Conservation (phyloP, 2,329 filamentous ascomycete genomes). For the Raffaelea ambrosiae region DNA sequence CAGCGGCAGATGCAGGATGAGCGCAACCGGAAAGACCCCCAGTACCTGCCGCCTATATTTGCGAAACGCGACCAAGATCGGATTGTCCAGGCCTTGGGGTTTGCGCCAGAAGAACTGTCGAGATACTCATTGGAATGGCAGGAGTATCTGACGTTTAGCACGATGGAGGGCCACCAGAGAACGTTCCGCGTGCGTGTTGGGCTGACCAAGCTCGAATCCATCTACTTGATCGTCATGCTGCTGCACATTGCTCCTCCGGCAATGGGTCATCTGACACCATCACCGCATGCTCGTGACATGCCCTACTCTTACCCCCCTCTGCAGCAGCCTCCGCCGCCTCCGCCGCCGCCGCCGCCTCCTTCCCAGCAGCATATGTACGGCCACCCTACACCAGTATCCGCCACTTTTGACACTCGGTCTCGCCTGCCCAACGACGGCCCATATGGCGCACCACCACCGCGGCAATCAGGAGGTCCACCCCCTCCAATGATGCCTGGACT, state of each 20-base stretch:
- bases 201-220: conserved; percentile 50
- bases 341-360: not conserved
- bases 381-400: conserved; percentile 36
- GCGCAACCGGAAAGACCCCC: conserved; percentile 48
- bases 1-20: conserved; percentile 48
- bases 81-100: conserved; percentile 46
- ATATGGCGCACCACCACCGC: not conserved
- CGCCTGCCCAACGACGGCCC: conserved; percentile 20
- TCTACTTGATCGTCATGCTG: conserved; percentile 52
- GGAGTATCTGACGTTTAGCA: conserved; percentile 47
- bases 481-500: conserved; percentile 9
- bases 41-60: conserved; percentile 57
- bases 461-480: not conserved
- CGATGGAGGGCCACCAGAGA: conserved; percentile 42
- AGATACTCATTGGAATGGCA: conserved; percentile 43
- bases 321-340: conserved; percentile 20
- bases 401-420: conserved; percentile 37
- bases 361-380: conserved; percentile 22
- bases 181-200: conserved; percentile 43
- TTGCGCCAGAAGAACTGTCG: conserved; percentile 42
- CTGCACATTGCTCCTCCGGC: conserved; percentile 28
- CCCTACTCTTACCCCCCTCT: conserved; percentile 32
- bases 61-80: conserved; percentile 44
- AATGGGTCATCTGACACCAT: conserved; percentile 35
- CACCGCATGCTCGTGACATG: conserved; percentile 33